Conservation (phyloP, 1,284 basidiomycete genomes). For the Leccinum subspadiceum region DNA sequence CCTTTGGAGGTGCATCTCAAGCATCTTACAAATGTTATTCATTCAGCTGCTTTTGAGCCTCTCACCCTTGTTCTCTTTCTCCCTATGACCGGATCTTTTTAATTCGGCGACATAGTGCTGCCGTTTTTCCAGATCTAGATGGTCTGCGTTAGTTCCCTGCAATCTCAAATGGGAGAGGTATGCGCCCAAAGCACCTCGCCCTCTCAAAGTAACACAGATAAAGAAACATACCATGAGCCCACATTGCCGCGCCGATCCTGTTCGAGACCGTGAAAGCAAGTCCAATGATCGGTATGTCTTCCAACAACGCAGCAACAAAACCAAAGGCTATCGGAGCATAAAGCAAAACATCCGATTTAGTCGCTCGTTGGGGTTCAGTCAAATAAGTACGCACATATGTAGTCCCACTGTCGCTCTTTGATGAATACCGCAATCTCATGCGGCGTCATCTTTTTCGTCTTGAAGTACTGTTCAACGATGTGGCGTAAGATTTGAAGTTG, state of each 20-base stretch:
- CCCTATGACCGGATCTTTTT: not conserved
- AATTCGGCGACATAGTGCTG: constrained; percentile 60
- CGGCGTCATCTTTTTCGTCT: constrained; percentile 47
- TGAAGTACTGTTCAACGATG: not conserved
- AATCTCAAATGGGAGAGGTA: not conserved
- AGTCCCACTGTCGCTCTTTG: constrained; percentile 86
- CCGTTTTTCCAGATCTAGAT: constrained; percentile 70
- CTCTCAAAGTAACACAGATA: not conserved
- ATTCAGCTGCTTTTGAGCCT: not conserved
- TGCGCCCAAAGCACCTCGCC: no score
- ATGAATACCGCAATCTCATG: constrained; percentile 71
- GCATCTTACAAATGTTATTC: not conserved
- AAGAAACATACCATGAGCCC: constrained; percentile 67
- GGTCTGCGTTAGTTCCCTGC: constrained; percentile 1
- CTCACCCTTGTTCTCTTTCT: not conserved
- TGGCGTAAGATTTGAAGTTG: not conserved
- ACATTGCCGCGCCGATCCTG: constrained; percentile 87
- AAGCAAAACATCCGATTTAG: not conserved
- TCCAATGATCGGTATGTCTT: constrained; percentile 76
- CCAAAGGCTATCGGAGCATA: constrained; percentile 61
- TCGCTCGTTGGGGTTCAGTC: not conserved
- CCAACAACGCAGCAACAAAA: constrained; percentile 74
- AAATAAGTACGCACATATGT: constrained; percentile 51
- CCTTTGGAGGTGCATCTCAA: not conserved
- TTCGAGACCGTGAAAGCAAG: constrained; percentile 82